phyloP scores from a whole-genome alignment of 257 asterid species.

The Anisodus tanguticus region DNA sequence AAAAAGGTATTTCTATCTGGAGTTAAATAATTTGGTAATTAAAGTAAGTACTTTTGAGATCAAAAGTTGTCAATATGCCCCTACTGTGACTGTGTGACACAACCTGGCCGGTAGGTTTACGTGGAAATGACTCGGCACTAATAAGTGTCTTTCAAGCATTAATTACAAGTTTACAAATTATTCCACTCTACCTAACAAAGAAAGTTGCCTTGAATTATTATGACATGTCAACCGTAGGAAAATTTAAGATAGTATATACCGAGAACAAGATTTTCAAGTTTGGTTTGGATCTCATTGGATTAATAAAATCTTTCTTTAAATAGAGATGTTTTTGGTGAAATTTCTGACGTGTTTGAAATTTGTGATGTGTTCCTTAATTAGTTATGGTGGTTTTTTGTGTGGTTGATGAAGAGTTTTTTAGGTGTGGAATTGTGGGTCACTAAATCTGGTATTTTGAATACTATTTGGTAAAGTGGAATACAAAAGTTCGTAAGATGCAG shows the following conservation, averaged over 20 bases:
- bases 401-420: not conserved
- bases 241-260: not conserved
- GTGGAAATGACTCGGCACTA: slow-evolving; percentile 67
- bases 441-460: not conserved
- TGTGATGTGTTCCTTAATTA: not conserved
- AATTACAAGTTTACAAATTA: not conserved
- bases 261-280: not conserved
- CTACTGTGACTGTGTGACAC: not conserved
- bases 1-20: not conserved
- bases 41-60: not conserved
- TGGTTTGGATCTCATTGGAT: not conserved
- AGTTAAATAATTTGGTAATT: slow-evolving; percentile 1
- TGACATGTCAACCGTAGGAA: not conserved
- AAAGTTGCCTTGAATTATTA: not conserved
- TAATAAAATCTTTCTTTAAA: not conserved
- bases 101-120: slow-evolving; percentile 32
- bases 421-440: slow-evolving; percentile 15
- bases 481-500: not conserved
- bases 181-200: not conserved
- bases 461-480: not conserved
- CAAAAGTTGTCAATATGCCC: not conserved
- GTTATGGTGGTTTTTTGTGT: not conserved
- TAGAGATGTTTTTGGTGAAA: not conserved
- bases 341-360: slow-evolving; percentile 4
- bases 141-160: not conserved